Evolutionary conservation across 805 yeast species (phyloP).

Genomic region (Pichia cabralensis): DNA sequence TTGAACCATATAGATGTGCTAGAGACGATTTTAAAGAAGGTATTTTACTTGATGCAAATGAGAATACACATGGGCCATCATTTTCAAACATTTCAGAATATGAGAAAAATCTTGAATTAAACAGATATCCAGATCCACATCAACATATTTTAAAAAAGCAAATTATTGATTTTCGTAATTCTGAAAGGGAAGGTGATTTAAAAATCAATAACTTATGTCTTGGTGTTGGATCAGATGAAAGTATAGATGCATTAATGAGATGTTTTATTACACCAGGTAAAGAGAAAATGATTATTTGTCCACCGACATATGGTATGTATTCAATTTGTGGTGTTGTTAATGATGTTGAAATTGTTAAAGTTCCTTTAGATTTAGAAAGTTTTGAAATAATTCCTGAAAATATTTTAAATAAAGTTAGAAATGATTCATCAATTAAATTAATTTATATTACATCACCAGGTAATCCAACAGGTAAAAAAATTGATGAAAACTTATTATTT

Average conservation of each 20-base stretch:
- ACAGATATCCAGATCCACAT: constrained; percentile 97
- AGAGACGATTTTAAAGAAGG: constrained; percentile 92
- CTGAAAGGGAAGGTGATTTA: constrained; percentile 20
- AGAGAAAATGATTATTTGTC: constrained; percentile 77
- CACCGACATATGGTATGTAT: constrained; percentile 98
- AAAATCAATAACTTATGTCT: constrained; percentile 56
- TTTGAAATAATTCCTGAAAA: constrained; percentile 53
- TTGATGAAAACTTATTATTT: constrained; percentile 40
- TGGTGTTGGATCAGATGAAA: constrained; percentile 97
- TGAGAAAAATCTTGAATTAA: constrained; percentile 49
- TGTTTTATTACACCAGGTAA: constrained; percentile 74
- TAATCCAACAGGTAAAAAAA: constrained; percentile 77
- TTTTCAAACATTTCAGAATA: constrained; percentile 32
- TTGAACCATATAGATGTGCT: constrained; percentile 94
- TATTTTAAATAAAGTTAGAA: constrained; percentile 39
- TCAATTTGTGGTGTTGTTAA: constrained; percentile 82
- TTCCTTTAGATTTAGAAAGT: constrained; percentile 59
- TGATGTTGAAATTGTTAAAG: constrained; percentile 69
- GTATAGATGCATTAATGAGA: constrained; percentile 81
- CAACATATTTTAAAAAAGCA: constrained; percentile 67
- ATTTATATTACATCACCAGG: constrained; percentile 92
- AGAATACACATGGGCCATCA: constrained; percentile 89
- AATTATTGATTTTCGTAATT: constrained; percentile 63
- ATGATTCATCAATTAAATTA: constrained; percentile 59
- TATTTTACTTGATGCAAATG: constrained; percentile 87